Percentiles rank a stretch among this genome's conserved stretches.
These are phyloP conservation scores for Dysphania ambrosioides DNA, from an alignment of 148 eudicot genomes.

Conservation along the genomic window DNA sequence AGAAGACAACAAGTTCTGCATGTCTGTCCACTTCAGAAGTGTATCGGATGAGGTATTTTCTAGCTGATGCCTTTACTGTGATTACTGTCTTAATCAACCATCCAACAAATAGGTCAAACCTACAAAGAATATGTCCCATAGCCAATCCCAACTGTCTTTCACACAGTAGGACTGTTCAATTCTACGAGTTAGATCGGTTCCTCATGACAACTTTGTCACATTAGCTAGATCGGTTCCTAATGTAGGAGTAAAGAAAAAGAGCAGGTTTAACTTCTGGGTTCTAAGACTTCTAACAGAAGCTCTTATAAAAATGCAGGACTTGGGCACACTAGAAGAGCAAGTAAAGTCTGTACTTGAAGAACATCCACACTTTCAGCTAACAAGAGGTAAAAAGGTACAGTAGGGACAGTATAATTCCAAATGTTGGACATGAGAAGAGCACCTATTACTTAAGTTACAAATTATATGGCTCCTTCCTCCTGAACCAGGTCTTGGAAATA, in stretches of 20 bases:
- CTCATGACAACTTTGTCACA: not conserved
- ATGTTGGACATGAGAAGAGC: not conserved
- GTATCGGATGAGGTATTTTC: conserved; percentile 45
- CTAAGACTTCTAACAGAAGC: not conserved
- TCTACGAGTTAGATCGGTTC: not conserved
- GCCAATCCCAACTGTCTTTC: not conserved
- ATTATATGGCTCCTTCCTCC: not conserved
- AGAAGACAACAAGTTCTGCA: conserved; percentile 60
- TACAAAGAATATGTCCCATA: not conserved
- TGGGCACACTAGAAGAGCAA: conserved; percentile 32
- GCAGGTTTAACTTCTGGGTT: no score
- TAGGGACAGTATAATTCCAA: not conserved
- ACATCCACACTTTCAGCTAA: conserved; percentile 40
- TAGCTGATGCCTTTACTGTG: not conserved
- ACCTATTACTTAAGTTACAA: not conserved
- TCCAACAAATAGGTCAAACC: not conserved
- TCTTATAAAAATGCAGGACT: conserved; percentile 31
- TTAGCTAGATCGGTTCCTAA: not conserved
- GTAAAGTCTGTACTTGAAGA: conserved; percentile 35
- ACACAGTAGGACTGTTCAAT: not conserved
- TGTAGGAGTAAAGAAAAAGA: not conserved
- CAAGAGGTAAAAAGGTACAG: conserved; percentile 54
- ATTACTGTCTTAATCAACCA: not conserved
- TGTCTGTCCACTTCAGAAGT: conserved; percentile 58
- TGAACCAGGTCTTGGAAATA: conserved; percentile 55